Base-by-base conservation (phyloP, 1,284 basidiomycete species). In the Heterobasidion occidentale region DNA sequence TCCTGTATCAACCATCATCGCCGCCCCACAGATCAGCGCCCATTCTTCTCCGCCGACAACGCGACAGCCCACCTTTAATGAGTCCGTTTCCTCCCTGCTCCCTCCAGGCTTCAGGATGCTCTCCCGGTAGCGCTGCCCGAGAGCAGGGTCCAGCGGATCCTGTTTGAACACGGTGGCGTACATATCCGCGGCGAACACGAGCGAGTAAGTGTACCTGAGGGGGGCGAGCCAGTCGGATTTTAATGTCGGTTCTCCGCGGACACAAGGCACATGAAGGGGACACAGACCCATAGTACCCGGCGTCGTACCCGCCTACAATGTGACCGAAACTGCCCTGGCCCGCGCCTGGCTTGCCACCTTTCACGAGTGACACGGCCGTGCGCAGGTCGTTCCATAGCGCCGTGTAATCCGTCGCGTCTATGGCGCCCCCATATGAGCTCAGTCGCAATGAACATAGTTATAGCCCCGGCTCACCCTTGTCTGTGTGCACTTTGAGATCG, bases 131-230 rank as follows among this genome's bases (percentile, higher is more conserved):
- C 68, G 62, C 52, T 68, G 64, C 1, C 83, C 82, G 14, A 80
- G 79, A 20, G 69, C 71, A 1, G 86, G 83, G 64, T 86, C 80
- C 58, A 93, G 74, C 27, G 89, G 90, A 61, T 88, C 84, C 47
- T 75, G 71, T 67, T 87, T 86, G 75, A 92, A 92, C n/a, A 92
- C 79, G 6, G 85, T 85, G 48, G 77, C 73, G 69, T 88, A 91
- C 88, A 91, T 91, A 68, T 91, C 88, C 47, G 84, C 78, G 0
- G 87, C 86, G 67, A 89, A 90, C 36, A 89, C 87, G 19, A 87
- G 75, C 7, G 83, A 87, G 62, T 86, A 89, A 2, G 78, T 83
- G 67, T 88, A 86, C 2, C 81, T 81, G 58, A 44, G 49, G 45
- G 15, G 34, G 11, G 20, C 38, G 8, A 42, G 50, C 17, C 53